Conservation (phyloP, 2,329 filamentous ascomycete species). For the Penicillium decumbens region DNA sequence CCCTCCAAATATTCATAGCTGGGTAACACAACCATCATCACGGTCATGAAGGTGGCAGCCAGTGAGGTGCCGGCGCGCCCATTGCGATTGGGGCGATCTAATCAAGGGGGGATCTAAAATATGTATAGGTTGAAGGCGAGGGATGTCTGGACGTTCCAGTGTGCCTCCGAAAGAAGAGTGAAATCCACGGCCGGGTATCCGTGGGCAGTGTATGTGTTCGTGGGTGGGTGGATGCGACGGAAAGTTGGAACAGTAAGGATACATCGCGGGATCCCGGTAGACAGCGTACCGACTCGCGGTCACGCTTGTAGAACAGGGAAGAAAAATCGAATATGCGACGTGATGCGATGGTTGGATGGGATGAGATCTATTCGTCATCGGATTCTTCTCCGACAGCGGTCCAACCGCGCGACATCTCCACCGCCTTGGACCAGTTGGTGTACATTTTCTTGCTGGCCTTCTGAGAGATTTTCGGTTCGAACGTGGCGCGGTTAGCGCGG, state of each 20-base stretch:
- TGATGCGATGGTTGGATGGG: background rate
- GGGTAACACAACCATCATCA: slow-evolving; percentile 23
- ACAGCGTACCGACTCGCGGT: slow-evolving; percentile 10
- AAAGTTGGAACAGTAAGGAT: slow-evolving; percentile 2
- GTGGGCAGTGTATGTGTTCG: background rate
- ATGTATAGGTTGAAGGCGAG: slow-evolving; percentile 20
- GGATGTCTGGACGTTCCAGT: slow-evolving; percentile 8
- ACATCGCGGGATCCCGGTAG: background rate
- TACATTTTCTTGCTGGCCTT: slow-evolving; percentile 61
- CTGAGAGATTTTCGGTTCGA: slow-evolving; percentile 61
- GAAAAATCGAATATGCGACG: slow-evolving; percentile 5
- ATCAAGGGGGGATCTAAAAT: slow-evolving; percentile 16
- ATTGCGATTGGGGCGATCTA: slow-evolving; percentile 19
- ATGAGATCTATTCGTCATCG: slow-evolving; percentile 19
- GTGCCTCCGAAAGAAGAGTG: background rate
- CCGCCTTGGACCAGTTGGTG: slow-evolving; percentile 68
- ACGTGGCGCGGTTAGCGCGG: slow-evolving; percentile 63
- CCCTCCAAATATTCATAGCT: slow-evolving; percentile 6
- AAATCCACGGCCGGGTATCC: background rate
- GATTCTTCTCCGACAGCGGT: slow-evolving; percentile 28
- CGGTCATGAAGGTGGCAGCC: slow-evolving; percentile 16
- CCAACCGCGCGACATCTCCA: slow-evolving; percentile 76
- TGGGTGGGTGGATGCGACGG: background rate
- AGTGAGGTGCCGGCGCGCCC: slow-evolving; percentile 11
- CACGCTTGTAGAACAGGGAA: slow-evolving; percentile 4